A percentile compares a stretch with the other conserved stretches of the same genome.
These are phyloP conservation scores for Dictyostelium purpureum DNA, from an alignment of 78 protist species.

Conservation along the genomic window DNA sequence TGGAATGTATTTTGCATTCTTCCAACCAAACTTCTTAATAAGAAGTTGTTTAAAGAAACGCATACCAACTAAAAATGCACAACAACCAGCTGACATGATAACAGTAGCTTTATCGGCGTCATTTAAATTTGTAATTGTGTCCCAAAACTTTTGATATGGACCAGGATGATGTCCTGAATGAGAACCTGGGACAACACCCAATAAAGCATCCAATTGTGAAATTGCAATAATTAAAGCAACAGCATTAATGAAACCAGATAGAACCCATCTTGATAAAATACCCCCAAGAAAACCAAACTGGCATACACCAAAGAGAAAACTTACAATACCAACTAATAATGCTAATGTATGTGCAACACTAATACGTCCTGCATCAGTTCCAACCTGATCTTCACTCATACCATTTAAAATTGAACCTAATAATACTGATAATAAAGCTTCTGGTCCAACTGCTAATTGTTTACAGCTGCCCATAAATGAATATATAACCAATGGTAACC, in stretches of 20 bases:
- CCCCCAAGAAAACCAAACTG: conserved; percentile 78
- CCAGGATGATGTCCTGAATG: conserved; percentile 18
- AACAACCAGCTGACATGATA: conserved; percentile 39
- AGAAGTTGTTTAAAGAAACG: conserved; percentile 32
- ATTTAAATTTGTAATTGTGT: conserved; percentile 13
- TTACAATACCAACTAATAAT: conserved; percentile 65
- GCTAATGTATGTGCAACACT: conserved; percentile 28
- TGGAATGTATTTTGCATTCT: conserved; percentile 69
- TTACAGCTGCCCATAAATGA: conserved; percentile 87
- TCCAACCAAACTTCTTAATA: conserved; percentile 12
- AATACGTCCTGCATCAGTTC: not conserved
- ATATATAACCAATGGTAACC: conserved; percentile 88
- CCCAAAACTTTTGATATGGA: conserved; percentile 49
- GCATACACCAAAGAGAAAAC: conserved; percentile 69
- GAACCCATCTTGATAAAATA: conserved; percentile 65
- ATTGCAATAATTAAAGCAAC: conserved; percentile 77
- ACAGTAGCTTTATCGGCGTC: conserved; percentile 41
- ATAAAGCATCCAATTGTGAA: conserved; percentile 60
- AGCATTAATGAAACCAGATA: conserved; percentile 78
- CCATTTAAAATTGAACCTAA: conserved; percentile 27
- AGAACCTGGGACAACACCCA: not conserved
- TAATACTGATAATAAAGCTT: conserved; percentile 74
- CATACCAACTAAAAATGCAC: conserved; percentile 65
- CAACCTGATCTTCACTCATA: not conserved
- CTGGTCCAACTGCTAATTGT: conserved; percentile 82